phyloP scores from a whole-genome alignment of 108 stramenopile species.

The Licmophora abbreviata region DNA sequence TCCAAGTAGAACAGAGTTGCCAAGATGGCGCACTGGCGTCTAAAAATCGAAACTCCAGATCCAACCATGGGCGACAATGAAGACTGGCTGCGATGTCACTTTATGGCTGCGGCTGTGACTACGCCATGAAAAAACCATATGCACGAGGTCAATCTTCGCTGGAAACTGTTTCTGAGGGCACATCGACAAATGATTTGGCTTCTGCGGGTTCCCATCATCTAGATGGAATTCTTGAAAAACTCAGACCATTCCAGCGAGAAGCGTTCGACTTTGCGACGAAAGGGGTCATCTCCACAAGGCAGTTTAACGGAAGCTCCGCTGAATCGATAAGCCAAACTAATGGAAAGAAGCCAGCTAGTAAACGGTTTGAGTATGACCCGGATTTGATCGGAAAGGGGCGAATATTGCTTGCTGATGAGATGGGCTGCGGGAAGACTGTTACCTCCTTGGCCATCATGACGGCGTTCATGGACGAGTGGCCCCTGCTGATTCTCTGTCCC shows the following conservation, averaged over 20 bases:
- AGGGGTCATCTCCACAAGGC: slow-evolving; percentile 11
- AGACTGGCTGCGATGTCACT: too few relatives aligned
- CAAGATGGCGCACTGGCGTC: too few relatives aligned
- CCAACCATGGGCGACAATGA: too few relatives aligned
- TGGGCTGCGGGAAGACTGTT: slow-evolving; percentile 88
- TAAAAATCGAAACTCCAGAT: too few relatives aligned
- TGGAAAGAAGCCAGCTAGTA: too few relatives aligned
- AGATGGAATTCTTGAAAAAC: slow-evolving; percentile 23
- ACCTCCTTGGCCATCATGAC: slow-evolving; percentile 75
- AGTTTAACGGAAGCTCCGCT: not conserved
- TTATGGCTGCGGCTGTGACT: too few relatives aligned
- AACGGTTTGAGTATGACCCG: slow-evolving; percentile 2
- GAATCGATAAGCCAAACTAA: not conserved
- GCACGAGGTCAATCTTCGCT: too few relatives aligned
- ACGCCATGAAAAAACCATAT: too few relatives aligned
- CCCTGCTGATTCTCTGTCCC: slow-evolving; percentile 82
- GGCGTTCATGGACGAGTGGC: slow-evolving; percentile 76
- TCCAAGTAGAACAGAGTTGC: too few relatives aligned
- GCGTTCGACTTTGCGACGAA: slow-evolving; percentile 58
- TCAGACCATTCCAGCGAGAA: slow-evolving; percentile 60
- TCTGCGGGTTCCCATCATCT: slow-evolving; percentile 8
- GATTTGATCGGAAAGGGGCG: slow-evolving; percentile 42
- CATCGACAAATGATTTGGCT: too few relatives aligned
- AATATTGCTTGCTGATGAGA: slow-evolving; percentile 84
- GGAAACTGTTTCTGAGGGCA: too few relatives aligned